Base-by-base conservation (phyloP, 1,139 yeast species). In the Geotrichum reessii region DNA sequence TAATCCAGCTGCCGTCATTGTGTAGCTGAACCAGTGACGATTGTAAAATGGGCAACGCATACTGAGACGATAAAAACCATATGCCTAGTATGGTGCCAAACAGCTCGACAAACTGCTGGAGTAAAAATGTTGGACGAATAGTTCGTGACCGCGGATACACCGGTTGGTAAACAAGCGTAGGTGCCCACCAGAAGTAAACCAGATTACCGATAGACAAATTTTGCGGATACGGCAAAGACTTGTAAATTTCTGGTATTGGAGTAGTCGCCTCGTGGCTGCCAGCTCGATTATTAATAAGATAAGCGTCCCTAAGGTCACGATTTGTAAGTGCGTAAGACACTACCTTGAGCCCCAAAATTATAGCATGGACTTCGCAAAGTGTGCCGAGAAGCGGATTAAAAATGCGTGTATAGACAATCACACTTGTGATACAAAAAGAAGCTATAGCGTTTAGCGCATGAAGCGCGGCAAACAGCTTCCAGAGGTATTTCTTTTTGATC, bases 81-180 rank as follows among this genome's bases (percentile, higher is more conserved):
- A 75, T 70, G 24, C 71, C 62, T 19, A 71, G 63, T 1, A 67
- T 58, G 21, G 71, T 66, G 8, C 71, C 69, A 1, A 66, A 57
- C 54, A 77, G 69, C 62, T 77, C 81, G 11, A 66, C 63, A 2
- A 71, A 31, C 33, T 78, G 70, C 50, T 74, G 68, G 17, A 67
- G 31, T 24, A 74, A 66, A 58, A 75, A 75, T 24, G 64, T 58
- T 63, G 68, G 65, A 33, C 78, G 65, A 37, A 74, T 67, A 14
- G 62, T 57, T 2, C 67, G 63, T 6, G 74, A 65, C 24, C 73
- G 67, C 3, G 81, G 81, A 61, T 77, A 77, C 5, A 71, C 76
- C 0, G 81, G 81, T 65, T 77, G 81, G 63, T 77, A 77, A 17
- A 77, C 73, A 52, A 77, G 69, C 7, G 81, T 77, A 1, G 81